A percentile compares a stretch with the other conserved stretches of the same genome.
phyloP scores from a whole-genome alignment of 495 filamentous ascomycete genomes.

The Penicillium alfredii region DNA sequence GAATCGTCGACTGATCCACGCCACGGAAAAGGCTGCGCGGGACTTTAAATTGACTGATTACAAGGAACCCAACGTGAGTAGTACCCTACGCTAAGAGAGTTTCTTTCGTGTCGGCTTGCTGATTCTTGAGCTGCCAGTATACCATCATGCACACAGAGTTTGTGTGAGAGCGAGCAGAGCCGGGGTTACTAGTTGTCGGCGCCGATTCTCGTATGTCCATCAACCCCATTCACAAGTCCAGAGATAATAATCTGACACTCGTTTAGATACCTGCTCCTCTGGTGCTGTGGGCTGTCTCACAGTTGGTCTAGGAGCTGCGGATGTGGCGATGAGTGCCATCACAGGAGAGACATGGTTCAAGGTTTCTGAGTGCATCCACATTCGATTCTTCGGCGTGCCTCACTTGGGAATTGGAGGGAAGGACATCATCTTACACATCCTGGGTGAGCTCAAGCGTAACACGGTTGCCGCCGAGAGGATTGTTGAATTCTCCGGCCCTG shows the following conservation, averaged over 20 bases:
- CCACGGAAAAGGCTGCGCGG: slow-evolving; percentile 22
- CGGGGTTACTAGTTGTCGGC: slow-evolving; percentile 37
- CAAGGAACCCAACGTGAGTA: slow-evolving; percentile 32
- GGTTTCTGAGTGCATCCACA: slow-evolving; percentile 31
- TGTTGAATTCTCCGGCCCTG: slow-evolving; percentile 38
- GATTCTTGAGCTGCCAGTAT: too few relatives aligned
- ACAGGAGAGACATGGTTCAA: slow-evolving; percentile 41
- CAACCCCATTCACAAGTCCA: not conserved
- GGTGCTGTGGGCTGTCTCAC: slow-evolving; percentile 32
- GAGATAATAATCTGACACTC: too few relatives aligned
- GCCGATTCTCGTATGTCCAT: slow-evolving; percentile 27
- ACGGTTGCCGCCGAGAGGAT: slow-evolving; percentile 37
- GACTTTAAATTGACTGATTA: slow-evolving; percentile 40
- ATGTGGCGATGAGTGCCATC: slow-evolving; percentile 34
- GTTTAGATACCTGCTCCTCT: slow-evolving; percentile 31
- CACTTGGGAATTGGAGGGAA: slow-evolving; percentile 33
- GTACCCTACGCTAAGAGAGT: not conserved
- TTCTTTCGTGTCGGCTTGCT: too few relatives aligned
- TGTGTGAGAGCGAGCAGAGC: slow-evolving; percentile 32
- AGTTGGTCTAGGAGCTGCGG: slow-evolving; percentile 37
- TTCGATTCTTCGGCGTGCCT: slow-evolving; percentile 27
- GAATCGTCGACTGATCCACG: slow-evolving; percentile 27
- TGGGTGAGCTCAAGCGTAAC: slow-evolving; percentile 35
- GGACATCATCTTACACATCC: slow-evolving; percentile 37
- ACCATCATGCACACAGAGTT: slow-evolving; percentile 45